Base-by-base conservation (phyloP, 2,329 filamentous ascomycete species). In the Fusarium tupiense region DNA sequence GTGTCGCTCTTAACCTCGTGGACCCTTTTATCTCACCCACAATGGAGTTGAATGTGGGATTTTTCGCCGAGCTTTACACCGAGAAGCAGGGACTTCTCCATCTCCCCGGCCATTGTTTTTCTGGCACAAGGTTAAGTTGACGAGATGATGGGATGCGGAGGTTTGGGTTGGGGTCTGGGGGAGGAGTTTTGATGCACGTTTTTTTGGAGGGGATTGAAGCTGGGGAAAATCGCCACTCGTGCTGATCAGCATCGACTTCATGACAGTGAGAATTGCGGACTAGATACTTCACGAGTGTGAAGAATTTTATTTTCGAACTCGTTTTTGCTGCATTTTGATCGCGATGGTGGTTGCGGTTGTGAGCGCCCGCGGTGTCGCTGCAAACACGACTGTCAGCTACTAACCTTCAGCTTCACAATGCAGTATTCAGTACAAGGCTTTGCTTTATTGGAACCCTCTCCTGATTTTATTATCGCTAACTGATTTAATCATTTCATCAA, bases 161-260 rank as follows among this genome's bases (percentile, higher is more conserved):
- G 19, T 29, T 53, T 24, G 66, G 64, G 65, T 53, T 24, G 66
- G 64, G 65, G 67, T 69, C 66, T 44, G 67, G 67, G 67, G 67
- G 60, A 57, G 52, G 20, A 38, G 24, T 38, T 40, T 29, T 44
- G 43, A 33, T 29, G 29, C 44, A 67, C 26, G 44, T 52, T 37
- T 26, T 49, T 33, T 44, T 22, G 8, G 29, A 37, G 35, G 37
- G 49, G 43, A 38, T 59, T 50, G 37, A 44, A 64, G 60, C 46
- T 70, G 67, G 57, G 67, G 67, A 69, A 69, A 69, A 19, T 57
- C 31, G 57, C 67, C 67, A 69, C 65, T 12, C 3, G 11, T 1
- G 54, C 73, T 33, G n/a, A 33, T 61, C 65, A 8, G 24, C 68
- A 12, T 29, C 10, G 2, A 50, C 33, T n/a, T n/a, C 6, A 26